Evolutionary conservation across 1,284 basidiomycete genomes (phyloP).

Genomic region (Peniophora sp.): DNA sequence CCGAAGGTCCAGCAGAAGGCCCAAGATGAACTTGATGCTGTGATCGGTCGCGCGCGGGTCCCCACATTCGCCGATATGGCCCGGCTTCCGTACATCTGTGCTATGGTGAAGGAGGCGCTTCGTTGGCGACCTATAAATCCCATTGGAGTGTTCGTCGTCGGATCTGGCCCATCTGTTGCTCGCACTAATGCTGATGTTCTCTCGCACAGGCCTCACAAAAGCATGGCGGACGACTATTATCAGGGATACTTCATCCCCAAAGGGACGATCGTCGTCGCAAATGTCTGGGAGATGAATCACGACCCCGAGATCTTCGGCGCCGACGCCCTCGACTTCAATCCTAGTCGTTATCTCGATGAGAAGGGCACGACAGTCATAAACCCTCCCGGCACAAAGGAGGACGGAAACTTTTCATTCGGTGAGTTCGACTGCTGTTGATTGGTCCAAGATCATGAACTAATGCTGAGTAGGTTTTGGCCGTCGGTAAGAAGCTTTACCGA

Average conservation of each 20-base stretch:
- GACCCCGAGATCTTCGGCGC: constrained; percentile 14
- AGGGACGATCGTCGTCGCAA: constrained; percentile 12
- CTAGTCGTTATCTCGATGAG: constrained; percentile 14
- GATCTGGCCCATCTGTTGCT: no score
- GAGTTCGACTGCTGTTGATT: not conserved
- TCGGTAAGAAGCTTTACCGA: not conserved
- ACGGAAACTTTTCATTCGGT: constrained; percentile 18
- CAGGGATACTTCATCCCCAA: constrained; percentile 16
- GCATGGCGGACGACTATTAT: constrained; percentile 17
- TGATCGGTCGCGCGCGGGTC: constrained; percentile 19
- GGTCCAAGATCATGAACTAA: not conserved
- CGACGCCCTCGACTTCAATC: constrained; percentile 14
- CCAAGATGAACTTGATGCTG: constrained; percentile 22
- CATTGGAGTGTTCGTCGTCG: not conserved
- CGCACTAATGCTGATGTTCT: not conserved
- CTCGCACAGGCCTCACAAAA: constrained; percentile 9
- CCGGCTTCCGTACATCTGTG: constrained; percentile 20
- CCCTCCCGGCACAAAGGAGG: constrained; percentile 16
- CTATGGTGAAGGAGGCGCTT: constrained; percentile 23
- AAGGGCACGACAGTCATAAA: constrained; percentile 11
- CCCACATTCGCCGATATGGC: constrained; percentile 22
- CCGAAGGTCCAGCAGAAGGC: constrained; percentile 20
- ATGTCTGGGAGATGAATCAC: constrained; percentile 14
- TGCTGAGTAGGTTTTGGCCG: not conserved
- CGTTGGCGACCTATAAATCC: constrained; percentile 19